Conservation (phyloP, 139 green algal genomes). For the Haematococcus lacustris region DNA sequence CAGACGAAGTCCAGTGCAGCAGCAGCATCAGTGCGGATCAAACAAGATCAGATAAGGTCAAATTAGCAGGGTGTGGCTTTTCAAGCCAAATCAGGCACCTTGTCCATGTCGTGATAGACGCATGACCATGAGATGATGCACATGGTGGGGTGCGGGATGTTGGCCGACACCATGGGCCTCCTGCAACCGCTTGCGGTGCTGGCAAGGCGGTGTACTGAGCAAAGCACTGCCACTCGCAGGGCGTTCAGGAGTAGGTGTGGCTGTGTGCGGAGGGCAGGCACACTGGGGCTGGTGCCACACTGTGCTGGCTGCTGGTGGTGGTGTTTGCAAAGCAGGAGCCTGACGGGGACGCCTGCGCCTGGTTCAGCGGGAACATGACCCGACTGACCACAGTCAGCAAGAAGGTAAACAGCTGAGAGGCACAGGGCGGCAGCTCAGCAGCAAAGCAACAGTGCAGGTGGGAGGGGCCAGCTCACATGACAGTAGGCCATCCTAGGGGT, state of each 20-base stretch:
- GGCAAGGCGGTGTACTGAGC: neutral
- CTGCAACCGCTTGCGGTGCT: neutral
- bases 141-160: no score
- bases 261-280: neutral
- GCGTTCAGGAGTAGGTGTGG: neutral
- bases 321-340: neutral
- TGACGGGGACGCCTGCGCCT: constrained; percentile 6
- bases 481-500: neutral
- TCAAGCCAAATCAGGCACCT: no score
- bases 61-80: no score
- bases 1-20: no score
- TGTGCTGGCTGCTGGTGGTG: neutral
- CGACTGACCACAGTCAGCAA: neutral
- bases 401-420: constrained; percentile 4
- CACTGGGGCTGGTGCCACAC: neutral
- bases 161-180: neutral
- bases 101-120: no score
- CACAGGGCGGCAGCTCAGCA: neutral
- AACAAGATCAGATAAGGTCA: no score
- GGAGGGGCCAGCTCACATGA: neutral
- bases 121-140: no score
- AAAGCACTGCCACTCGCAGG: neutral
- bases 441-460: neutral
- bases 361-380: constrained; percentile 19
- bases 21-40: no score